Base-by-base conservation (phyloP, 768 basidiomycete species). In the Lenzites betulinus region DNA sequence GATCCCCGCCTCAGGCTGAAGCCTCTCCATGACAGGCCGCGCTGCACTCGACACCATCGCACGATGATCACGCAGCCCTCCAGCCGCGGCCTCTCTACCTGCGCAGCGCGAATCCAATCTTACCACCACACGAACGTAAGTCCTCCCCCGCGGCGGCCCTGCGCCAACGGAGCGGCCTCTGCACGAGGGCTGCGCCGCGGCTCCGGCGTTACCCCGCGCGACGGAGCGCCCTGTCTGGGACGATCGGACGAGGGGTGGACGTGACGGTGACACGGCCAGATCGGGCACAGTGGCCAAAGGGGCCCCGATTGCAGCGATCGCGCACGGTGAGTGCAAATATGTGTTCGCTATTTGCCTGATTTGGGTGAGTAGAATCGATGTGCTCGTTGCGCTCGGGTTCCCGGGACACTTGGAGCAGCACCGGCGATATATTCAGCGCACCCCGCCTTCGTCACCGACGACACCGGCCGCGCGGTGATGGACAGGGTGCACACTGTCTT, bases 281-380 rank as follows among this genome's bases (percentile, higher is more conserved):
- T n/a, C 51, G 47, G 26, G 47, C 16, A 5, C 47, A 26, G n/a
- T 18, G 30, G 47, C 26, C 6, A n/a, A 39, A 13, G 15, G 35
- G 28, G 18, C 3, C 20, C 30, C 42, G 46, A 48, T 26, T 20
- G 18, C 25, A 36, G 54, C 54, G 54, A 55, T 55, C 54, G 35
- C 22, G 54, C 54, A 55, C 54, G 13, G 11, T 18, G 38, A 13
- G 38, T 4, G 38, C 38, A 13, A 39, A 20, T 44, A 28, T 20
- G 12, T 12, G 12, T 12, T 11, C 33, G 33, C 15, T 36, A 36
- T 47, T 25, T 55, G 54, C 54, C 44, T 47, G 11, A 47, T 55
- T 47, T 36, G 54, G 54, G 54, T 26, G 16, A 26, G 33, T 55
- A 55, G 54, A 38, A 55, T 47, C 35, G 35, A 16, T 23, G 11